Percentiles rank a stretch among this genome's conserved stretches.
phyloP scores from a whole-genome alignment of 2,329 filamentous ascomycete species.

The Pseudogymnoascus sp. region DNA sequence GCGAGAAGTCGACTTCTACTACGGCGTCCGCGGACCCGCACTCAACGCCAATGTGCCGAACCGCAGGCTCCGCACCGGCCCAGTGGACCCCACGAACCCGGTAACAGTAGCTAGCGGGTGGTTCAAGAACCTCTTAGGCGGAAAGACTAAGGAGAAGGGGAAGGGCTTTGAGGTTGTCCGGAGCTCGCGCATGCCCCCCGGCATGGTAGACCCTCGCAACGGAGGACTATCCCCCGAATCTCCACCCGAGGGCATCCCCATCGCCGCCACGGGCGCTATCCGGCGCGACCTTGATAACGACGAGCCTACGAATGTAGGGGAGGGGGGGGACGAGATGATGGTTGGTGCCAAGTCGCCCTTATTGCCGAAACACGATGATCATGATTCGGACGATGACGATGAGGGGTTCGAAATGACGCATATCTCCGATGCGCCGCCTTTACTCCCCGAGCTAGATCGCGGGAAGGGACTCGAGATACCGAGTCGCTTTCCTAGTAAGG shows the following conservation, averaged over 20 bases:
- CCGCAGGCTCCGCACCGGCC: constrained; percentile 82
- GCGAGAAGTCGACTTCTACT: constrained; percentile 94
- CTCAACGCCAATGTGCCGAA: constrained; percentile 73
- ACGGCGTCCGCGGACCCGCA: constrained; percentile 81
- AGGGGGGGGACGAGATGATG: constrained; percentile 12
- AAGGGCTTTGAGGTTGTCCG: constrained; percentile 97
- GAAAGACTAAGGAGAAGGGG: constrained; percentile 85
- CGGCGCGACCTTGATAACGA: constrained; percentile 9
- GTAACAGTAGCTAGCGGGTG: constrained; percentile 84
- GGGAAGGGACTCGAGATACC: constrained; percentile 37
- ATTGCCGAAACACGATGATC: not conserved
- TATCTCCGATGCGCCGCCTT: constrained; percentile 43
- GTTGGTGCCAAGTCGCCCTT: not conserved
- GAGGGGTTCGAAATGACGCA: constrained; percentile 33
- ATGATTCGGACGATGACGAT: constrained; percentile 9
- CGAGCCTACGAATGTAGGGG: constrained; percentile 32
- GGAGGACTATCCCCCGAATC: constrained; percentile 56
- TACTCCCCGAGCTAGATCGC: constrained; percentile 49
- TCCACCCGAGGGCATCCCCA: constrained; percentile 56
- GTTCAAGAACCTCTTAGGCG: constrained; percentile 70
- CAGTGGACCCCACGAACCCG: constrained; percentile 86
- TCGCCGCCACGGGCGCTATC: constrained; percentile 44
- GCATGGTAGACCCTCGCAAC: constrained; percentile 50
- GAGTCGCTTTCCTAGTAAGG: constrained; percentile 52
- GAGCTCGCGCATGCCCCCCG: constrained; percentile 76